These are phyloP conservation scores for Boletus reticuloceps DNA, from an alignment of 768 basidiomycete genomes.

Conservation along the genomic window DNA sequence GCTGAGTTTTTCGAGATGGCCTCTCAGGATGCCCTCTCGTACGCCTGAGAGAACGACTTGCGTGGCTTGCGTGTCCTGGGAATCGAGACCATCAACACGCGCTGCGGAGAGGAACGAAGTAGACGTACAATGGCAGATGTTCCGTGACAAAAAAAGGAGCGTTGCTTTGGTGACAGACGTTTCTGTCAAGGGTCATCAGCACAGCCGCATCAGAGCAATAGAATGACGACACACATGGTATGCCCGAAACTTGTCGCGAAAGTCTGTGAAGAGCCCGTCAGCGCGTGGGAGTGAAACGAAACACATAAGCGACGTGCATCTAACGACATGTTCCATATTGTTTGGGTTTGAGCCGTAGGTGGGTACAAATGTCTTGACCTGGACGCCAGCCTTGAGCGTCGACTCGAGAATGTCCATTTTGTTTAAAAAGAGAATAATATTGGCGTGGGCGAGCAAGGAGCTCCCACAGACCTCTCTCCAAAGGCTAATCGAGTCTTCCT, in stretches of 20 bases:
- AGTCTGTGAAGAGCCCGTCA: slow-evolving; percentile 41
- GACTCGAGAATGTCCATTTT: slow-evolving; percentile 65
- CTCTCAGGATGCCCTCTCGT: slow-evolving; percentile 39
- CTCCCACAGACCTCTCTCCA: slow-evolving; percentile 73
- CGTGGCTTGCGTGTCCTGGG: slow-evolving; percentile 39
- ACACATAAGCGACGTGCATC: slow-evolving; percentile 44
- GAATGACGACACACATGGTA: slow-evolving; percentile 49
- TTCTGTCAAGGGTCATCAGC: slow-evolving; percentile 36
- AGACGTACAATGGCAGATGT: slow-evolving; percentile 66
- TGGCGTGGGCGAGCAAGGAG: slow-evolving; percentile 54
- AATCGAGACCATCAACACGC: not conserved
- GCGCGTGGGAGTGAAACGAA: not conserved
- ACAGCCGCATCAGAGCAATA: not conserved
- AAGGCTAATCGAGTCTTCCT: slow-evolving; percentile 73
- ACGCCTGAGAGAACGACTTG: slow-evolving; percentile 39
- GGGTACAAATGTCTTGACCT: slow-evolving; percentile 58
- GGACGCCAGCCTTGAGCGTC: slow-evolving; percentile 54
- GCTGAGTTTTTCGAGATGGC: slow-evolving; percentile 31
- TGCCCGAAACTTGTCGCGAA: slow-evolving; percentile 63
- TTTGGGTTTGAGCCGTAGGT: slow-evolving; percentile 60
- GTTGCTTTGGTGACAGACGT: slow-evolving; percentile 51
- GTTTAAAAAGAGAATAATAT: slow-evolving; percentile 75
- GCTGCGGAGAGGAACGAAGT: not conserved
- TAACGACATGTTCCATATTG: slow-evolving; percentile 55
- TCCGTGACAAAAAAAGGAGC: slow-evolving; percentile 66